Conservation (phyloP, 1,139 yeast species). For the Yamadazyma spencermartinsiae region DNA sequence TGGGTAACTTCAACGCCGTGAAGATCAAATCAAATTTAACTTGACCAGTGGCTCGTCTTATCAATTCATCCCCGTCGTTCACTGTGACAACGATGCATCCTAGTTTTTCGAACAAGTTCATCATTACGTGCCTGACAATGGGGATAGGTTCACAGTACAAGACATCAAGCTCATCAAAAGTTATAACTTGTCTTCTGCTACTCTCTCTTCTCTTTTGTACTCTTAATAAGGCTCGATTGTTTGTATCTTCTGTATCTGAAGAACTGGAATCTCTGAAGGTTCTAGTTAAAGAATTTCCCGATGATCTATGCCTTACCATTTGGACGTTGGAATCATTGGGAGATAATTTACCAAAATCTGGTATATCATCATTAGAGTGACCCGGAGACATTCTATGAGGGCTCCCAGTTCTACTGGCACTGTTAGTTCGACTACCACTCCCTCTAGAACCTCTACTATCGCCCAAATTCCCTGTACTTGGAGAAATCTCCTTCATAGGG, state of each 20-base stretch:
- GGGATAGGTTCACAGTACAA: conserved; percentile 88
- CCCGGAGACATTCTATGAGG: conserved; percentile 23
- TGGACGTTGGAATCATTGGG: conserved; percentile 7
- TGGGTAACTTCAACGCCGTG: conserved; percentile 70
- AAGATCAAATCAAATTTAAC: conserved; percentile 83
- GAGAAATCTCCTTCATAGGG: conserved; percentile 18
- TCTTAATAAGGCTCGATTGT: conserved; percentile 49
- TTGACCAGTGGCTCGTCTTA: conserved; percentile 79
- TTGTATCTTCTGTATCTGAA: conserved; percentile 65
- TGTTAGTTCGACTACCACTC: neutral
- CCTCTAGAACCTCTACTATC: conserved; percentile 6
- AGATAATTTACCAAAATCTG: conserved; percentile 18
- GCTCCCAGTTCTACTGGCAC: conserved; percentile 21
- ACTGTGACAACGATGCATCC: conserved; percentile 85
- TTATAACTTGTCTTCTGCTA: conserved; percentile 33
- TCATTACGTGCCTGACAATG: conserved; percentile 69
- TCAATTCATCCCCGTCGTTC: conserved; percentile 77
- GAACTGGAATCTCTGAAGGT: conserved; percentile 52
- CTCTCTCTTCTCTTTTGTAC: conserved; percentile 60
- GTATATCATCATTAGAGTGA: conserved; percentile 38
- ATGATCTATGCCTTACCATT: conserved; percentile 23
- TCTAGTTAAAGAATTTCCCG: conserved; percentile 30
- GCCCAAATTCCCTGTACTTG: neutral
- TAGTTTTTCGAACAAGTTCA: conserved; percentile 61
- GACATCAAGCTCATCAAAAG: conserved; percentile 52